These are phyloP conservation scores for Hanseniaspora opuntiae DNA, from an alignment of 805 yeast genomes.

Conservation along the genomic window DNA sequence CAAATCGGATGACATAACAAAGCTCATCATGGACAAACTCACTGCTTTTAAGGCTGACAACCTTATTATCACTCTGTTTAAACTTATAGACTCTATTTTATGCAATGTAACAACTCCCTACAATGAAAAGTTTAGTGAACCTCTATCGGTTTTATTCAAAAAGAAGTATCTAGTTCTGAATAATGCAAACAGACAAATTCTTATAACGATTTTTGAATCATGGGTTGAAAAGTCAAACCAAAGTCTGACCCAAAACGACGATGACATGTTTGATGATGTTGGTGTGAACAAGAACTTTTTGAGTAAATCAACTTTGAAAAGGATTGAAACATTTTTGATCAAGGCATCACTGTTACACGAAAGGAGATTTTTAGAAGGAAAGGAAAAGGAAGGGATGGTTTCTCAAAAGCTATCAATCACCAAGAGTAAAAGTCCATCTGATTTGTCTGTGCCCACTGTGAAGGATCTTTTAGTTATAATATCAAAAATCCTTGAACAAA, in stretches of 20 bases:
- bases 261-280: constrained; percentile 4
- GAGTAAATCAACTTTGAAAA: constrained; percentile 51
- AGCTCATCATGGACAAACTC: not conserved
- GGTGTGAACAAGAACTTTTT: constrained; percentile 41
- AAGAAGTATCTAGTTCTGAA: constrained; percentile 67
- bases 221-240: constrained; percentile 52
- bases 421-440: constrained; percentile 16
- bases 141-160: constrained; percentile 47
- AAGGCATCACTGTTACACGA: constrained; percentile 40
- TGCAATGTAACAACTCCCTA: not conserved
- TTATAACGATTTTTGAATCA: constrained; percentile 68
- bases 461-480: constrained; percentile 25
- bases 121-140: not conserved
- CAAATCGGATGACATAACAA: constrained; percentile 1
- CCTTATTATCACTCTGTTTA: not conserved
- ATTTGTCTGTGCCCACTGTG: constrained; percentile 17
- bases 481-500: constrained; percentile 25
- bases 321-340: constrained; percentile 60
- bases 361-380: constrained; percentile 16
- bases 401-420: not conserved
- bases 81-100: constrained; percentile 3
- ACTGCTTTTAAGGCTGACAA: not conserved
- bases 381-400: not conserved
- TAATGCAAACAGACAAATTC: constrained; percentile 57
- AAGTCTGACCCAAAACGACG: constrained; percentile 16